Percentiles rank a stretch among this genome's conserved stretches.
These are phyloP conservation scores for Phylloporus sp. DNA, from an alignment of 768 basidiomycete genomes.

Conservation along the genomic window DNA sequence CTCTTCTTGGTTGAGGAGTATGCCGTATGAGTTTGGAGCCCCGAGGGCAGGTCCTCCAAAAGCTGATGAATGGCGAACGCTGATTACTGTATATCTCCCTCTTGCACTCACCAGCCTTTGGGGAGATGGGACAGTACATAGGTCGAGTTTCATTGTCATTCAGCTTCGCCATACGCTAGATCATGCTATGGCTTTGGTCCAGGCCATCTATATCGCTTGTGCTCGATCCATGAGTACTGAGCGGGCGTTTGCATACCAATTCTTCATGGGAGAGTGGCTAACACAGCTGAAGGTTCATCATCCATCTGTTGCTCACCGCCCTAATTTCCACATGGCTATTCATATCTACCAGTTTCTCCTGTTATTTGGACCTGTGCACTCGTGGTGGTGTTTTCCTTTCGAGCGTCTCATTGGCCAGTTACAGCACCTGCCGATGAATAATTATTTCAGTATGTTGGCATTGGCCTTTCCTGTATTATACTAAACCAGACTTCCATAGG, in stretches of 20 bases:
- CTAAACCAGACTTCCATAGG: background rate
- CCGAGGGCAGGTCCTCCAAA: background rate
- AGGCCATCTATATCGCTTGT: background rate
- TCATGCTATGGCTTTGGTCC: background rate
- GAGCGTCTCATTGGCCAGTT: background rate
- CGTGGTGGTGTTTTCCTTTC: conserved; percentile 27
- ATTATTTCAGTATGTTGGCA: background rate
- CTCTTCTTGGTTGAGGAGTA: background rate
- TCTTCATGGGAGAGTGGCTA: conserved; percentile 16
- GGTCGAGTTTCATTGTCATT: background rate
- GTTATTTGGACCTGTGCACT: conserved; percentile 34
- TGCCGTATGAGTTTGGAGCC: background rate
- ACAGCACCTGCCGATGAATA: background rate
- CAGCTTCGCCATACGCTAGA: background rate
- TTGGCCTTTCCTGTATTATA: no score
- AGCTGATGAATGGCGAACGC: background rate
- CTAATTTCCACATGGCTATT: conserved; percentile 31
- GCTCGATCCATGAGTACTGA: background rate
- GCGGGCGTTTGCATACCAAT: conserved; percentile 8
- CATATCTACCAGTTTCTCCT: conserved; percentile 33
- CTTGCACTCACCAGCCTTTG: background rate
- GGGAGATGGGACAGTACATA: background rate
- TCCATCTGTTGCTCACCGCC: conserved; percentile 11
- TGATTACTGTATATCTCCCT: background rate
- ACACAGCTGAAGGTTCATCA: conserved; percentile 12